Percentiles rank a stretch among this genome's conserved stretches.
These are phyloP conservation scores for Bathelium albidoporum DNA, from an alignment of 495 filamentous ascomycete species.

Conservation along the genomic window DNA sequence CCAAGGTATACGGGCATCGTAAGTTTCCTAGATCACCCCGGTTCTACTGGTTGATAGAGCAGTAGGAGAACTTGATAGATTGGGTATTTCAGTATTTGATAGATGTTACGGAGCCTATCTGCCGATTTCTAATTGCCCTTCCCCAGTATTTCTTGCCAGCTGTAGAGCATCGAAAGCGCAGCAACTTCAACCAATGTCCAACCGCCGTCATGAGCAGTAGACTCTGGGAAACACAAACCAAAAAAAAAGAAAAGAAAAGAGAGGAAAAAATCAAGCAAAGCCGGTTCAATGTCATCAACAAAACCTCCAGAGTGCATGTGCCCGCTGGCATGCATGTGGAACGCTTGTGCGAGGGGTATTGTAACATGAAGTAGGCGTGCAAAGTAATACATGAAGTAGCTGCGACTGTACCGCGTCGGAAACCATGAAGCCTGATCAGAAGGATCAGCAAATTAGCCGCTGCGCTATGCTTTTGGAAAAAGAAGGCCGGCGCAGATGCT, in stretches of 20 bases:
- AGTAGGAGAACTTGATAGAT: too few relatives aligned
- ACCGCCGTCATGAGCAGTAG: not conserved
- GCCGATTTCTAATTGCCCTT: not conserved
- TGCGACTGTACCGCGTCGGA: not conserved
- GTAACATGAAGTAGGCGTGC: not conserved
- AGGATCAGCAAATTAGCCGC: not conserved
- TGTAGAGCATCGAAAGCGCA: not conserved
- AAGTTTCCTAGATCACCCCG: too few relatives aligned
- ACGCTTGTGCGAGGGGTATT: not conserved
- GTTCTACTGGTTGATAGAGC: too few relatives aligned
- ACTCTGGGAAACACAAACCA: too few relatives aligned
- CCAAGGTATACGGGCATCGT: too few relatives aligned
- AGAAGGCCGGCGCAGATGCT: not conserved
- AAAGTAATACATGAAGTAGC: conserved; percentile 2
- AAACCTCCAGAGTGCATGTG: not conserved
- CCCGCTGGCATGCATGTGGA: not conserved
- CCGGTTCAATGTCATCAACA: not conserved
- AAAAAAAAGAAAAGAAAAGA: not conserved
- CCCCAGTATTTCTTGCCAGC: not conserved
- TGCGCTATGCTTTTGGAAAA: not conserved
- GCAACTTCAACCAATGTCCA: not conserved
- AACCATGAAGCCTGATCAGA: not conserved
- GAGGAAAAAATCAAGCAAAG: conserved; percentile 1
- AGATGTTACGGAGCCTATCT: not conserved
- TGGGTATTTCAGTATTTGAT: not conserved